phyloP scores from a whole-genome alignment of 768 basidiomycete species.

The Naematelia encephala region DNA sequence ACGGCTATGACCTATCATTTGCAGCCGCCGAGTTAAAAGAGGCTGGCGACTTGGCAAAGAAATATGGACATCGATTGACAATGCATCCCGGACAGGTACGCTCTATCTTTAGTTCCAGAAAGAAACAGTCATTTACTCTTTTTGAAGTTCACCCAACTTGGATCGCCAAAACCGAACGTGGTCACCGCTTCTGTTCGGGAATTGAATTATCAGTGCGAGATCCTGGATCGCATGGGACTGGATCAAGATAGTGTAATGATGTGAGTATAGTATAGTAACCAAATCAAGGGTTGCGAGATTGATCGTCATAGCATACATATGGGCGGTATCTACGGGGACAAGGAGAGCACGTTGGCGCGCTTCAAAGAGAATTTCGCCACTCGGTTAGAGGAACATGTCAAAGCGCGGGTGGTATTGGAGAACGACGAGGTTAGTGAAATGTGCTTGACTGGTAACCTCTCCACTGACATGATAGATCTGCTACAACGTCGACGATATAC shows the following conservation, averaged over 20 bases:
- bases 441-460: not conserved
- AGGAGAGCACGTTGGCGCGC: slow-evolving; percentile 64
- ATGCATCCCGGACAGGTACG: slow-evolving; percentile 83
- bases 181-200: slow-evolving; percentile 74
- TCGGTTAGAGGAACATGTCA: slow-evolving; percentile 62
- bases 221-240: slow-evolving; percentile 74
- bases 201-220: slow-evolving; percentile 78
- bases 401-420: slow-evolving; percentile 77
- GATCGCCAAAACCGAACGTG: slow-evolving; percentile 71
- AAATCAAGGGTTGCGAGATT: slow-evolving; percentile 4
- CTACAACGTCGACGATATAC: slow-evolving; percentile 81
- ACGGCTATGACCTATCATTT: slow-evolving; percentile 79
- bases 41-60: slow-evolving; percentile 66
- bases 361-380: slow-evolving; percentile 67
- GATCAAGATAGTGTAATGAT: slow-evolving; percentile 84
- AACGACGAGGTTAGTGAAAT: slow-evolving; percentile 72
- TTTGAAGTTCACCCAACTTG: slow-evolving; percentile 58
- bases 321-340: slow-evolving; percentile 80
- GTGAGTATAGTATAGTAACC: slow-evolving; percentile 46
- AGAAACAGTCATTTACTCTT: not conserved
- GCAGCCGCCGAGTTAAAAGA: slow-evolving; percentile 60
- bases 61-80: slow-evolving; percentile 74
- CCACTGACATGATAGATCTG: slow-evolving; percentile 58
- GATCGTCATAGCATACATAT: slow-evolving; percentile 54
- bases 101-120: not conserved